Conservation (phyloP, 2,329 filamentous ascomycete species). For the Macroventuria anomochaeta region DNA sequence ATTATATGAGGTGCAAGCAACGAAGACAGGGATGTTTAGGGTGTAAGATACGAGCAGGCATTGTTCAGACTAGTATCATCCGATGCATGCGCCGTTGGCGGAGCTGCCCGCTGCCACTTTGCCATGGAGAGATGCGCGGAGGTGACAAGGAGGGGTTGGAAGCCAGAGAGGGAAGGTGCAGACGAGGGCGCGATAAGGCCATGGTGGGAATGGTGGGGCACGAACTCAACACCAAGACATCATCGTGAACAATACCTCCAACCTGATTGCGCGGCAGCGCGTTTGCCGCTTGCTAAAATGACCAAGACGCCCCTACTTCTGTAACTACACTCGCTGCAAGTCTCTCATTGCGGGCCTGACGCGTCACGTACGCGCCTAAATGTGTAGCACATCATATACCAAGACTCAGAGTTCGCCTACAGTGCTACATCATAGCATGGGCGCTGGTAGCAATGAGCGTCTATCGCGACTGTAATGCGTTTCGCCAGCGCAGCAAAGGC, state of each 20-base stretch:
- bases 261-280: not conserved
- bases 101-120: constrained; percentile 28
- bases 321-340: no score
- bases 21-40: not conserved
- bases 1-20: not conserved
- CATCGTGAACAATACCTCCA: not conserved
- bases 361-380: no score
- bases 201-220: constrained; percentile 25
- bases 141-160: constrained; percentile 23
- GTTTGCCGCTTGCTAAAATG: no score
- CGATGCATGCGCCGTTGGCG: constrained; percentile 19
- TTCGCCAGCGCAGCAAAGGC: no score
- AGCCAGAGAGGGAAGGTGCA: constrained; percentile 36
- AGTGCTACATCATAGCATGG: no score
- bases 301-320: no score
- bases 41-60: constrained; percentile 1
- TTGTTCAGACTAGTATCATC: constrained; percentile 14
- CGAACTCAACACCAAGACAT: not conserved
- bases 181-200: constrained; percentile 33
- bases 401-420: no score
- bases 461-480: no score
- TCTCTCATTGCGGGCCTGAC: no score
- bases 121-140: constrained; percentile 19
- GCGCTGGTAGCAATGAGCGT: no score
- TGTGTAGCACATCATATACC: no score